Evolutionary conservation across 2,329 filamentous ascomycete species (phyloP), one percentile per base, ranked within the genome.

Genomic region (Passalora sequoiae): DNA sequence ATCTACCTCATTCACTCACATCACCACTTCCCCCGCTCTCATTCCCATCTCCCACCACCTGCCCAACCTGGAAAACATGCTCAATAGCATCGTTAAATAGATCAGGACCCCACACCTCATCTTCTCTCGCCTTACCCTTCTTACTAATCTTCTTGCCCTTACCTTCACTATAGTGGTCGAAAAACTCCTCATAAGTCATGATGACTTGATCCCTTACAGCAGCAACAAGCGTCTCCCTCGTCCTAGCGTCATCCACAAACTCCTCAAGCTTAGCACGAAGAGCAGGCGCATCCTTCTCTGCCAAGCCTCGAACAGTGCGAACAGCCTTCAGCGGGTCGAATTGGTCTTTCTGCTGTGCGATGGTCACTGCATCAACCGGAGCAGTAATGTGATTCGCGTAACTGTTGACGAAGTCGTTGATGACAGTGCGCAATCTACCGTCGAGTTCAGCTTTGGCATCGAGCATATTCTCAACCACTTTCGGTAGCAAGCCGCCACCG

Each of bases 401-500:
- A 20, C 69, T 67, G 36, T 69, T 72, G n/a, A 80, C 81, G 51
- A 84, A 81, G 46, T 83, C 78, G 44, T 79, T 81, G 60, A 84
- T 84, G 1, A 78, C 77, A 4, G 73, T 75, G 29, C 81, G 66
- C 6, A 84, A 68, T 6, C 76, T 69, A 1, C 76, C 78, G 52
- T 84, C 81, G 0, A 84, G 70, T 60, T 84, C 80, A 8, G 77
- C 78, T 64, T 84, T 84, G 15, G 81, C 81, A 57, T 84, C 81
- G 12, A 84, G 71, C 80, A 84, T 84, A 58, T 83, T 83, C 58
- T 83, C 79, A 0, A 84, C 77, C 2, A 84, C 80, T 33, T 77
- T 77, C 0, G 81, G 81, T 21, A 84, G 66, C 2, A 84, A 72
- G 7, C 74, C 71, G 29, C 60, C 61, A 5, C 56, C 62, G 2